Base-by-base conservation (phyloP, 2,329 filamentous ascomycete genomes). In the Amphichorda felina region DNA sequence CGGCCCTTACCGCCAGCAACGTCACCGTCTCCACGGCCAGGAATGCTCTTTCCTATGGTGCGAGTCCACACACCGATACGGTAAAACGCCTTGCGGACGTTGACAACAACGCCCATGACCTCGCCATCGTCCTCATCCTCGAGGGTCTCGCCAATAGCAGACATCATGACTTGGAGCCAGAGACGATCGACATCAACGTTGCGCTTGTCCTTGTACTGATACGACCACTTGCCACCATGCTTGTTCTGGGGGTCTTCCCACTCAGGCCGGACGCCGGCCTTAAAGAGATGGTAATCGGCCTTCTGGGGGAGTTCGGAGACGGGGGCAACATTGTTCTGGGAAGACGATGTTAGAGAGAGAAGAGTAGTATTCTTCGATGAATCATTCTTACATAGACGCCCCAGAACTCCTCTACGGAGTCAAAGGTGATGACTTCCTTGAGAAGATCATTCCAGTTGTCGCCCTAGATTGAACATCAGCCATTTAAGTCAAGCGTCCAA, bases 171-270 rank as follows among this genome's bases (percentile, higher is more conserved):
- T 59, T 96, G 85, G 41, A 98, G 78, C 91, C 91, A 98, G 37
- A 94, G 73, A 40, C 89, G 83, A 57, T 98, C 89, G 59, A 95
- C 93, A 50, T 89, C 84, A 57, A 94, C 75, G 47, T 70, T 76
- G 54, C 83, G 81, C 75, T 94, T 95, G 50, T 95, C 86, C 70
- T 93, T 94, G 79, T 94, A 95, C 53, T 85, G 82, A 67, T 93
- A 96, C 18, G 89, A 88, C 91, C 91, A 98, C 66, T 95, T 95
- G 64, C 91, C 91, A 50, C 91, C 91, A 59, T 96, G 87, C 75
- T 96, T 98, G 71, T 98, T 98, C 68, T 96, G 87, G 18, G 77
- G 72, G 58, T 98, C 91, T 63, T 98, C 91, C 91, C 91, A 98
- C 65, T 98, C 93, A 25, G 91, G 91, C 44, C 91, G 85, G 43